Conservation (phyloP, 495 filamentous ascomycete species). For the Penicillium flavigenum region DNA sequence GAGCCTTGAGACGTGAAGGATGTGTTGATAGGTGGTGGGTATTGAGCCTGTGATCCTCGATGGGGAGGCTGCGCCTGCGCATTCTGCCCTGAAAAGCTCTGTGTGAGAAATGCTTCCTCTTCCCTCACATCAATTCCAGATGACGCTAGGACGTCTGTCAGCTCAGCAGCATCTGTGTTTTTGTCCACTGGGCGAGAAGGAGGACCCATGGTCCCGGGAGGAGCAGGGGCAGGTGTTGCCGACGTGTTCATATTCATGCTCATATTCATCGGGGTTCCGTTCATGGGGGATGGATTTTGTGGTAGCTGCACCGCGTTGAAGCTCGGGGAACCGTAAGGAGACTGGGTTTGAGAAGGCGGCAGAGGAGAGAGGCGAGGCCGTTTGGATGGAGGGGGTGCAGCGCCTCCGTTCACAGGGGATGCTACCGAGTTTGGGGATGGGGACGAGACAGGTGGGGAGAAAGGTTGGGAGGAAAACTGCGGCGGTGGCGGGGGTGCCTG, state of each 20-base stretch:
- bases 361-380: conserved; percentile 68
- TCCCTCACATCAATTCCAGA: conserved; percentile 81
- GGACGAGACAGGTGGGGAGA: conserved; percentile 55
- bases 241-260: conserved; percentile 31
- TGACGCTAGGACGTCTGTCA: conserved; percentile 73
- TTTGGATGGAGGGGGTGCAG: conserved; percentile 57
- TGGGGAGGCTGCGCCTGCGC: conserved; percentile 43
- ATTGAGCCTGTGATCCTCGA: conserved; percentile 43
- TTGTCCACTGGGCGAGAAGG: conserved; percentile 71
- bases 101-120: conserved; percentile 72
- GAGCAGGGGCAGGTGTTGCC: conserved; percentile 36
- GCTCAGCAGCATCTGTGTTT: conserved; percentile 65
- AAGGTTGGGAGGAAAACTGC: conserved; percentile 47
- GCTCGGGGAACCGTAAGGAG: conserved; percentile 39
- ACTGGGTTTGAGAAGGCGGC: conserved; percentile 48
- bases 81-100: conserved; percentile 54
- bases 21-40: conserved; percentile 41
- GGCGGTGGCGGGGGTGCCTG: conserved; percentile 41
- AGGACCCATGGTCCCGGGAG: conserved; percentile 71
- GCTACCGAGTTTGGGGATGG: conserved; percentile 44
- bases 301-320: conserved; percentile 47
- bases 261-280: conserved; percentile 37
- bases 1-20: conserved; percentile 47
- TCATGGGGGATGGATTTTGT: conserved; percentile 35
- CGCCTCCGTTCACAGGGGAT: conserved; percentile 44